Evolutionary conservation across 2,329 filamentous ascomycete species (phyloP).

Genomic region (Exutisphaerella laricina): DNA sequence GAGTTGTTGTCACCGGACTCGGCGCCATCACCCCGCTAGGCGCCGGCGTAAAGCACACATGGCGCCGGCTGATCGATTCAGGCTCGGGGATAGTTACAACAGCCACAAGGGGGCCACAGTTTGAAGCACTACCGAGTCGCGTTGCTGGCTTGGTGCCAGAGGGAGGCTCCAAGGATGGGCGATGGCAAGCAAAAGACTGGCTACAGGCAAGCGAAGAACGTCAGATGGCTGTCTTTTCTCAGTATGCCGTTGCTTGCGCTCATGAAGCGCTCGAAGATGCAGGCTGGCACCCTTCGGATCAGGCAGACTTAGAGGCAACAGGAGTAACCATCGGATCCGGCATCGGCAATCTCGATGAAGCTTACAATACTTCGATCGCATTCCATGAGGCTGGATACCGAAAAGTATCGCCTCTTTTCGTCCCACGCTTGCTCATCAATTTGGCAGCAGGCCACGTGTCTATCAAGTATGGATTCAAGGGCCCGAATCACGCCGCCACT

Average conservation of each 20-base stretch:
- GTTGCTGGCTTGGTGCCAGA: conserved; percentile 77
- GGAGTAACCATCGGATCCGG: conserved; percentile 93
- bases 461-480: conserved; percentile 82
- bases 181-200: conserved; percentile 46
- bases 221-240: conserved; percentile 84
- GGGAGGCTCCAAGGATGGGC: conserved; percentile 40
- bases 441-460: conserved; percentile 91
- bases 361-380: conserved; percentile 74
- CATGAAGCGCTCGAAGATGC: conserved; percentile 83
- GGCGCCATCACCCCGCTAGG: conserved; percentile 43
- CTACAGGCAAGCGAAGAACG: conserved; percentile 53
- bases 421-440: conserved; percentile 89
- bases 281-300: conserved; percentile 60
- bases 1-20: conserved; percentile 47
- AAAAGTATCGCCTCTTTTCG: conserved; percentile 89
- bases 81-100: conserved; percentile 77
- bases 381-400: conserved; percentile 76
- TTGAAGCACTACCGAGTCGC: conserved; percentile 71
- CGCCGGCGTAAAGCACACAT: conserved; percentile 58
- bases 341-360: conserved; percentile 88
- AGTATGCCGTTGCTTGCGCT: conserved; percentile 82
- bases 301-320: conserved; percentile 65
- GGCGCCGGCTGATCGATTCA: conserved; percentile 72
- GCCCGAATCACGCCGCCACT: conserved; percentile 86
- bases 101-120: conserved; percentile 55